Evolutionary conservation across 257 asterid species (phyloP).

Genomic region (Echites panduratus): DNA sequence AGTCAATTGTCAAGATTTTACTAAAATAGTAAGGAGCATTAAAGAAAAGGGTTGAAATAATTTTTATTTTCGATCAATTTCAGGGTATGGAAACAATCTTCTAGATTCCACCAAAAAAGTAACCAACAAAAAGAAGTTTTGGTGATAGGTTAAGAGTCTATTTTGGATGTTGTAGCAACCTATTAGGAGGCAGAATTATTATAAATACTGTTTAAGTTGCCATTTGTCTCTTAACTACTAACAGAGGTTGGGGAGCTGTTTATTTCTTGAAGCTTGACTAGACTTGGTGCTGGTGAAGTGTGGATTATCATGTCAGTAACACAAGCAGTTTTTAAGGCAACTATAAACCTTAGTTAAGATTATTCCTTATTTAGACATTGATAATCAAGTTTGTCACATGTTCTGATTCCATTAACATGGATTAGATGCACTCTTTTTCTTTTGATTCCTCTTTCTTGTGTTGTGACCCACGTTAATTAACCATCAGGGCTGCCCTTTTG

Average conservation of each 20-base stretch:
- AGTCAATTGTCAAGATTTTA: neutral
- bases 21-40: too few relatives aligned
- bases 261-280: slow-evolving; percentile 9
- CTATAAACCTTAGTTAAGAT: neutral
- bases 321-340: neutral
- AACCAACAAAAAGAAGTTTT: slow-evolving; percentile 9
- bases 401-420: neutral
- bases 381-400: neutral
- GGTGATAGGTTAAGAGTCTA: slow-evolving; percentile 9
- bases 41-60: neutral
- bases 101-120: neutral
- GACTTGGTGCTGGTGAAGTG: neutral
- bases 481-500: neutral
- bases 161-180: slow-evolving; percentile 1
- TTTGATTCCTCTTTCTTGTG: neutral
- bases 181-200: slow-evolving; percentile 11
- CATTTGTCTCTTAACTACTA: slow-evolving; percentile 1
- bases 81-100: neutral
- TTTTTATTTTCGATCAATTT: too few relatives aligned
- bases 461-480: neutral
- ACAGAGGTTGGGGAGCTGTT: slow-evolving; percentile 1
- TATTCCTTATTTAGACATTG: neutral
- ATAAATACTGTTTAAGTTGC: neutral
- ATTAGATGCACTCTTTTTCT: neutral
- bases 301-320: neutral